Evolutionary conservation across 2,329 filamentous ascomycete species (phyloP), one percentile per base, ranked within the genome.

Genomic region (Pseudogymnoascus sp.): DNA sequence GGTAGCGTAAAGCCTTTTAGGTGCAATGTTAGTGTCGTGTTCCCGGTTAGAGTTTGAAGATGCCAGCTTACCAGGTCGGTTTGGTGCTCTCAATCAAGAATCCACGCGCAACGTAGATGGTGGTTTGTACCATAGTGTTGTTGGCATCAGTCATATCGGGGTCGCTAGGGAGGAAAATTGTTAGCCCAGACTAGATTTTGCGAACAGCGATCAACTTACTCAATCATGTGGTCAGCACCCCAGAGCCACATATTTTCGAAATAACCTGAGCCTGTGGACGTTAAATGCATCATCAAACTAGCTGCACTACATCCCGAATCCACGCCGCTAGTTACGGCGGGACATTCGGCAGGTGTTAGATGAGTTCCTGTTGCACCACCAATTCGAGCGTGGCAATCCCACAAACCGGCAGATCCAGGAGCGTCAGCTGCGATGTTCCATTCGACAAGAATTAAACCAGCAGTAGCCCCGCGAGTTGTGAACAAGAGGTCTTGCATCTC

Each of bases 1-100:
- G 0, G 85, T 86, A 9, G 85, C 87, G 65, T 70, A 63, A 73
- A 78, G 37, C 78, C 66, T 21, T 66, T 69, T 62, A 75, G 4
- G 13, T 15, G 3, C 15, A n/a, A 1, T 74, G 63, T 75, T 70
- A 40, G 62, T 65, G 13, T 38, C 15, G 15, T 38, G 4, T 63
- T 66, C 67, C 64, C 68, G 63, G 40, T 68, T 60, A n/a, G 0
- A 68, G 40, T 68, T 60, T 37, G 1, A 68, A 70, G 1, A 68
- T 69, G 4, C 65, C 65, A 59, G 69, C 65, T 7, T 67, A 50
- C 66, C 65, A 65, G 33, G 59, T 64, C 23, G 66, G 59, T n/a
- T 38, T 38, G 6, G 21, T 13, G 42, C 40, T 59, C 35, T 67
- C 66, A 11, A 67, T 53, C 31, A 19, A 15, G 21, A 68, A 42